Base-by-base conservation (phyloP, 768 basidiomycete genomes). In the Boletus rex-veris region DNA sequence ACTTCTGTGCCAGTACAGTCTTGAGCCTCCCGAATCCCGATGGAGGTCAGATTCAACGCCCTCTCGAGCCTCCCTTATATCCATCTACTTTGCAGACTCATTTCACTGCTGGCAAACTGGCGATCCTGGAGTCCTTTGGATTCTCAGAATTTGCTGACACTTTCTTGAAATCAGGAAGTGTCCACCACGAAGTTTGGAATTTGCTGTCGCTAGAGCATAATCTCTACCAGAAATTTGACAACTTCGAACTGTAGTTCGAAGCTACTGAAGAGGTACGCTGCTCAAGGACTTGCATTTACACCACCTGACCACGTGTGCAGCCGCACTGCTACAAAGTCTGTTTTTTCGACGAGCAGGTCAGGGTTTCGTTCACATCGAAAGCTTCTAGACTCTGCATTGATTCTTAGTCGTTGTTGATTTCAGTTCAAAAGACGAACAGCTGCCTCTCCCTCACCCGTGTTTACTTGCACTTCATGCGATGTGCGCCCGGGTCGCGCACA, bases 201-300 rank as follows among this genome's bases (percentile, higher is more conserved):
- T 11, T 52, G 4, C 26, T 55, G 7, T 37, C 28, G 0, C 37
- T 55, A 3, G 19, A 53, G 7, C 2, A 0, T 4, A 9, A 33
- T n/a, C 0, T 48, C 7, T 18, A 14, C 7, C 0, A 0, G 2
- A 0, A 0, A 0, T 51, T 51, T 2, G 16, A 51, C 7, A 2
- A 1, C 3, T 18, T 47, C 14, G 2, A 35, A 0, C 3, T 47
- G 52, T 53, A 45, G 52, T 41, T 53, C 12, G 52, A 53, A 21
- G 2, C 9, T 15, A 28, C 50, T 44, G 10, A 18, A 3, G 16
- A 42, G 40, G 52, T 53, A 15, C 10, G 52, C 14, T 21, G 11
- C 21, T 42, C 33, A 18, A 14, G 3, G 38, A 26, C 11, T n/a
- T 21, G 45, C 21, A 35, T n/a, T 35, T 18, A 1, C 5, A 11